These are phyloP conservation scores for Acanthamoeba castellanii DNA, from an alignment of 208 protist genomes.

Conservation along the genomic window DNA sequence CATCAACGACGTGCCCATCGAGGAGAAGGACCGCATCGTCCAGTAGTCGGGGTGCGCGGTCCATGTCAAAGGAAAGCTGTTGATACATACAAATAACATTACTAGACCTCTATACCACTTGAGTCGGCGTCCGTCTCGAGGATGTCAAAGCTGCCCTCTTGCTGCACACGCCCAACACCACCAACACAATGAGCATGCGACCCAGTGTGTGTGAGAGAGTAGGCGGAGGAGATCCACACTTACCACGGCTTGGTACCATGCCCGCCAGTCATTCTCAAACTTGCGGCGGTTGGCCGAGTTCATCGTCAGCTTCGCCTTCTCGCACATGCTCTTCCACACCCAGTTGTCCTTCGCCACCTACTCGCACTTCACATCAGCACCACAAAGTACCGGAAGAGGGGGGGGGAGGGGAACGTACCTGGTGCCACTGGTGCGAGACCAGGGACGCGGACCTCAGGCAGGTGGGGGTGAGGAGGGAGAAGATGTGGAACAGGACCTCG, in stretches of 20 bases:
- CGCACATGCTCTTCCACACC: background rate
- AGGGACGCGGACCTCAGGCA: background rate
- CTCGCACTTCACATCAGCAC: background rate
- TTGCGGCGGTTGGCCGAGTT: constrained; percentile 10
- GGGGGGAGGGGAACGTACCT: background rate
- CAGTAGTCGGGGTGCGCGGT: background rate
- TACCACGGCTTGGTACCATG: background rate
- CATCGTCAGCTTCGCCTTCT: background rate
- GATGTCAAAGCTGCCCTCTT: constrained; percentile 40
- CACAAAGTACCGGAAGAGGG: background rate
- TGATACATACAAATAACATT: background rate
- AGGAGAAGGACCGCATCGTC: constrained; percentile 74
- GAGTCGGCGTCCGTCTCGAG: background rate
- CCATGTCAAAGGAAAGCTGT: too few relatives aligned
- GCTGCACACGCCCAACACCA: background rate
- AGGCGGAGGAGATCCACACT: background rate
- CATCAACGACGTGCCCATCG: constrained; percentile 86
- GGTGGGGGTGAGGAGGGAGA: background rate
- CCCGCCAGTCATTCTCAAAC: constrained; percentile 9
- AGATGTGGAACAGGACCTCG: constrained; percentile 13
- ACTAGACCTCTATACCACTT: background rate
- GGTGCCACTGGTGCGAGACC: constrained; percentile 30
- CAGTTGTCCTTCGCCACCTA: constrained; percentile 56
- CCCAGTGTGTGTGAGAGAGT: background rate
- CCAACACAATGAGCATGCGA: background rate